Evolutionary conservation across 2,329 filamentous ascomycete genomes (phyloP), one percentile per base, ranked within the genome.

Genomic region (Neospermospora avenae): DNA sequence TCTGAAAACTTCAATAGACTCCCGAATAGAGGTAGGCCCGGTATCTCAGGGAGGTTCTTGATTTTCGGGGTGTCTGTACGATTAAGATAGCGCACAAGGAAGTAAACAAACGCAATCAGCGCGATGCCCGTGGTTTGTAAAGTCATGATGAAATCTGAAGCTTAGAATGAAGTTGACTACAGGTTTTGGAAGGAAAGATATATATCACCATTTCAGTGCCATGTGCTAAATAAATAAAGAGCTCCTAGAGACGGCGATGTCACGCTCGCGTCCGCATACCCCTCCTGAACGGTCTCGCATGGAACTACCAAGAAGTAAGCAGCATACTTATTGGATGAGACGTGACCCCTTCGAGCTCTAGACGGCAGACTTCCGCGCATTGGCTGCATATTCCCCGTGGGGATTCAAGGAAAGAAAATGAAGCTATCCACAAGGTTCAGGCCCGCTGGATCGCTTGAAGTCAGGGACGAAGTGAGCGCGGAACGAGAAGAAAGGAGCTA

Each of bases 21-120:
- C 4, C 86, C 86, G 65, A 89, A 84, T 8, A 88, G 68, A 3
- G 84, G 84, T 4, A 86, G 70, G 0, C 84, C 84, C 0, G 84
- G 84, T 44, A 86, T 79, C 65, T 87, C 83, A 1, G 84, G 83
- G 0, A 87, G 73, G 5, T 79, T 79, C 66, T 86, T 85, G 71
- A 87, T 85, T 68, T 83, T 84, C 4, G 84, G 80, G 0, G 78
- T 74, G 64, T 87, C 83, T 1, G 84, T 86, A 1, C 69, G 67
- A 53, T 76, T 77, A n/a, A 79, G 69, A 37, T 73, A 68, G 55
- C 64, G 68, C 34, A 70, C 53, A 28, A 70, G 25, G 41, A 69
- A 58, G 49, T 61, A 67, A 11, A 70, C 41, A 13, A 68, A 24
- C 13, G 68, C 69, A 66, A 73, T 48, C 8, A 71, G n/a, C 18